These are phyloP conservation scores for Pichia sp. DNA, from an alignment of 1,139 yeast genomes.

Conservation along the genomic window DNA sequence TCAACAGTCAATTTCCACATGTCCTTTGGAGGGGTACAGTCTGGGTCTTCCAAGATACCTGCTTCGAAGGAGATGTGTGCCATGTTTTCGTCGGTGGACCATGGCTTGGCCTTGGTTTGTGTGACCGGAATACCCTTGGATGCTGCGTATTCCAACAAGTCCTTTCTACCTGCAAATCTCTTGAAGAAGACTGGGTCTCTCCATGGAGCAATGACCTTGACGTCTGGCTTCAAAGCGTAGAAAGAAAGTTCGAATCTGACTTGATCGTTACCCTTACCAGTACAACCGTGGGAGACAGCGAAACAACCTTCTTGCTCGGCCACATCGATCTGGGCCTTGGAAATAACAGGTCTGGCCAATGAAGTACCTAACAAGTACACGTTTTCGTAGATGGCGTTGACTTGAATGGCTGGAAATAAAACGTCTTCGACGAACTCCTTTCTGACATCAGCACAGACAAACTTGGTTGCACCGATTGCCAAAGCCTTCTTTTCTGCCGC, in stretches of 20 bases:
- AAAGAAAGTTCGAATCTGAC: conserved; percentile 95
- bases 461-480: conserved; percentile 95
- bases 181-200: conserved; percentile 92
- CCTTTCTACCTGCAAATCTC: conserved; percentile 97
- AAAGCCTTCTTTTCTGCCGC: conserved; percentile 96
- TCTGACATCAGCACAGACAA: conserved; percentile 90
- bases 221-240: conserved; percentile 97
- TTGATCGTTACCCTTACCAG: conserved; percentile 99
- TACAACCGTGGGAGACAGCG: conserved; percentile 98
- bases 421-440: conserved; percentile 91
- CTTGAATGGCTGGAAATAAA: conserved; percentile 93
- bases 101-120: conserved; percentile 97
- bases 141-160: conserved; percentile 88
- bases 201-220: conserved; percentile 97
- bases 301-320: conserved; percentile 98
- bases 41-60: conserved; percentile 97
- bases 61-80: conserved; percentile 99
- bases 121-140: conserved; percentile 88
- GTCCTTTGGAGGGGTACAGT: conserved; percentile 97
- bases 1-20: conserved; percentile 99
- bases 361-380: conserved; percentile 95
- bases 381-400: conserved; percentile 95
- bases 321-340: conserved; percentile 94
- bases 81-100: conserved; percentile 99
- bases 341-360: conserved; percentile 96